A percentile compares a stretch with the other conserved stretches of the same genome.
These are phyloP conservation scores for Clarireedia homoeocarpa DNA, from an alignment of 2,329 filamentous ascomycete genomes.

Conservation along the genomic window DNA sequence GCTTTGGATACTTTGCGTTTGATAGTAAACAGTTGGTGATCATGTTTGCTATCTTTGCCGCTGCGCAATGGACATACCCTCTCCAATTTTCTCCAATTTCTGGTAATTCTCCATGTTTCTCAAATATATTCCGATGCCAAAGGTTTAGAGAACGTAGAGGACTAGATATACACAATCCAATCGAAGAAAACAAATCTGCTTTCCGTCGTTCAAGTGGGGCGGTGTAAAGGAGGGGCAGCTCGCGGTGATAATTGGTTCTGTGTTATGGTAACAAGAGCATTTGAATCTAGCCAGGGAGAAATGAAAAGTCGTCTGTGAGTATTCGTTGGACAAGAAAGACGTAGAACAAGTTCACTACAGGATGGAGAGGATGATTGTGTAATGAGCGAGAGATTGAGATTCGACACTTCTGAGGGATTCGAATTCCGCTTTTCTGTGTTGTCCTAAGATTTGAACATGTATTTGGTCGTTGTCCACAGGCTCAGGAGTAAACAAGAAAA, in stretches of 20 bases:
- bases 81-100: conserved; percentile 93
- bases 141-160: conserved; percentile 24
- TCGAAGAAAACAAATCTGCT: conserved; percentile 20
- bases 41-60: background rate
- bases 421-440: background rate
- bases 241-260: conserved; percentile 11
- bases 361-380: too few relatives aligned
- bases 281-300: background rate
- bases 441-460: background rate
- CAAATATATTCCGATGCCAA: conserved; percentile 13
- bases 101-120: conserved; percentile 84
- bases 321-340: background rate
- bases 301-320: background rate
- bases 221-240: conserved; percentile 15
- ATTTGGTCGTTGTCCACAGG: background rate
- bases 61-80: conserved; percentile 52
- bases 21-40: background rate
- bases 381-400: too few relatives aligned
- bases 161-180: background rate
- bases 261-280: conserved; percentile 15
- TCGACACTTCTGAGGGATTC: background rate
- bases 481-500: background rate
- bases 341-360: background rate
- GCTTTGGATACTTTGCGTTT: conserved; percentile 7
- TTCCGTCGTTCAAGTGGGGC: conserved; percentile 14